Percentiles rank a stretch among this genome's conserved stretches.
Evolutionary conservation across 1,139 yeast genomes (phyloP).

Genomic region (Magnusiomyces fungicola): DNA sequence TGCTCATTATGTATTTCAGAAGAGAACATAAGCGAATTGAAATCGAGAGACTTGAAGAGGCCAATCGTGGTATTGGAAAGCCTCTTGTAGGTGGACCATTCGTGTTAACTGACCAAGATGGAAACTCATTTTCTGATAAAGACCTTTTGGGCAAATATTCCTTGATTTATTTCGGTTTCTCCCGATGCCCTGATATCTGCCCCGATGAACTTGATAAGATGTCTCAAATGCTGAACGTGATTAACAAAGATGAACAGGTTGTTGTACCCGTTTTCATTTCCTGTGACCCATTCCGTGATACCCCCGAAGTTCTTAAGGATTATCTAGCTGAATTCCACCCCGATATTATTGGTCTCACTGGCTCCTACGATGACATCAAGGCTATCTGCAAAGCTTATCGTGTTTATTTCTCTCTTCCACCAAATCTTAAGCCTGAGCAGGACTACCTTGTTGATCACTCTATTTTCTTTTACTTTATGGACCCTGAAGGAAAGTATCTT

Average conservation of each 20-base stretch:
- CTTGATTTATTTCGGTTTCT: conserved; percentile 85
- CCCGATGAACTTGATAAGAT: conserved; percentile 95
- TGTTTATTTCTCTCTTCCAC: conserved; percentile 94
- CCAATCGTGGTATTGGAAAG: conserved; percentile 81
- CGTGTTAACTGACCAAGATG: conserved; percentile 59
- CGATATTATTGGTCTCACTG: conserved; percentile 82
- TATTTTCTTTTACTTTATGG: conserved; percentile 92
- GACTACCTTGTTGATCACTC: conserved; percentile 96
- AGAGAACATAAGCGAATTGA: conserved; percentile 67
- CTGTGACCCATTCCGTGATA: conserved; percentile 92
- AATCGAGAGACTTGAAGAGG: conserved; percentile 68
- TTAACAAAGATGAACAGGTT: conserved; percentile 45
- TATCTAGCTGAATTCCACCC: conserved; percentile 86
- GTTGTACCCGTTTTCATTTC: conserved; percentile 71
- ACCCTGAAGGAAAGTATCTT: conserved; percentile 89
- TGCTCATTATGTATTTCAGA: conserved; percentile 59
- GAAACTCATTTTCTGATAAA: conserved; percentile 65
- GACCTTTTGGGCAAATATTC: conserved; percentile 72
- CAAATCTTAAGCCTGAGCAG: conserved; percentile 87
- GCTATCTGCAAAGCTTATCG: conserved; percentile 78
- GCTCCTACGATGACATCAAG: conserved; percentile 78
- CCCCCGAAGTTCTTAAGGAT: conserved; percentile 72
- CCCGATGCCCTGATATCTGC: conserved; percentile 96
- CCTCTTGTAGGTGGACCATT: conserved; percentile 93
- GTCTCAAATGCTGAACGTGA: conserved; percentile 62